These are phyloP conservation scores for Monilinia laxa DNA, from an alignment of 2,329 filamentous ascomycete species.

Conservation along the genomic window DNA sequence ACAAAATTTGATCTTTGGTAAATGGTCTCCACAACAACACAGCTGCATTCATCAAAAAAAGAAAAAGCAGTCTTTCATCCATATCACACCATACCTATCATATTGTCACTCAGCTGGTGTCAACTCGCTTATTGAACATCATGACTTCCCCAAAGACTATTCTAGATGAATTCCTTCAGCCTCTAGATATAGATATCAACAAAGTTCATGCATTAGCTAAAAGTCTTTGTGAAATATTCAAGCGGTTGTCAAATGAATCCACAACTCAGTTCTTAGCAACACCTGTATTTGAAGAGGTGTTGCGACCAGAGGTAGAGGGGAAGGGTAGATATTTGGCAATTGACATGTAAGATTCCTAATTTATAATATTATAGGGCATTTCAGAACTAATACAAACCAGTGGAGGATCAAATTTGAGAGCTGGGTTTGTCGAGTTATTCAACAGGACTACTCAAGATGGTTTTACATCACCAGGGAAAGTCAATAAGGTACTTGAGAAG, in stretches of 20 bases:
- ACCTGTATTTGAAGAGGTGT: constrained; percentile 59
- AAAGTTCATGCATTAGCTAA: constrained; percentile 50
- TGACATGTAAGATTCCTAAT: constrained; percentile 59
- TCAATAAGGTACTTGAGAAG: constrained; percentile 58
- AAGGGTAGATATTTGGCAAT: constrained; percentile 61
- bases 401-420: constrained; percentile 67
- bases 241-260: constrained; percentile 52
- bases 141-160: constrained; percentile 27
- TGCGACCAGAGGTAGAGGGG: constrained; percentile 50
- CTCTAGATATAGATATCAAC: constrained; percentile 50
- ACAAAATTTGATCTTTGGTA: not conserved
- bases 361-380: not conserved
- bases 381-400: constrained; percentile 45
- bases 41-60: constrained; percentile 4
- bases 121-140: constrained; percentile 17
- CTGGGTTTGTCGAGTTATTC: constrained; percentile 64
- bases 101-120: not conserved
- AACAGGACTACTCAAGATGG: constrained; percentile 34
- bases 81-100: not conserved
- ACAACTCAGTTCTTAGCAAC: constrained; percentile 58
- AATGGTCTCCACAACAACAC: not conserved
- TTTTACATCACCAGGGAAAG: constrained; percentile 27
- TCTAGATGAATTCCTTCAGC: constrained; percentile 49
- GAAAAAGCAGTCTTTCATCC: not conserved
- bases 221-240: constrained; percentile 50